Evolutionary conservation across 2,329 filamentous ascomycete genomes (phyloP), one percentile per base, ranked within the genome.

Genomic region (Metarhizium robertsii): DNA sequence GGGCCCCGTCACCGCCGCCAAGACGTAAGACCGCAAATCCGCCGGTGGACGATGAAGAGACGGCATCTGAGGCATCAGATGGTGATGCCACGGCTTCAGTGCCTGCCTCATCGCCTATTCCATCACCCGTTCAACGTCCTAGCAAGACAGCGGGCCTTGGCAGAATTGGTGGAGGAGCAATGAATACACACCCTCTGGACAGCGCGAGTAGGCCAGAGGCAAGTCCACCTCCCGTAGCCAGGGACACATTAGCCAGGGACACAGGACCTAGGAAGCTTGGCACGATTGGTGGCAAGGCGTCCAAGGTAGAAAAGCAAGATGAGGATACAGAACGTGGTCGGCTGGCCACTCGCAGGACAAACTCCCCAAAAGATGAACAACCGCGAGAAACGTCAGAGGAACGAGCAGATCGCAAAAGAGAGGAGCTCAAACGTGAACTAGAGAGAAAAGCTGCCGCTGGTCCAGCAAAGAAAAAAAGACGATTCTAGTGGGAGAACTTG

Each of bases 381-480:
- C 61, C 65, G 32, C 70, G 72, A 55, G 75, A 77, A 58, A 75
- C 71, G 0, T 75, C 74, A 3, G 67, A 71, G 59, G 74, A 78
- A 52, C 67, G 73, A 30, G 77, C 78, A 2, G 75, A 79, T 56
- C 70, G 76, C 40, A 77, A 75, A 57, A 71, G 79, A 52, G 71
- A 73, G n/a, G 77, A 82, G 60, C 65, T 80, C 32, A 75, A 78
- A 55, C 71, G 68, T 55, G 76, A 82, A 40, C 65, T 80, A 14
- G 74, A 80, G 59, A 74, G 65, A 57, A 79, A 78, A 61, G 73
- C 73, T 3, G 71, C 75, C 0, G 73, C 73, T 18, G 75, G 75
- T 1, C 80, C 80, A 4, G 71, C 69, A 6, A 79, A 76, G 65
- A 83, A 83, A 70, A 83, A 80, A 67, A 71, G 80, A 47, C 78